Evolutionary conservation across 2,329 filamentous ascomycete species (phyloP), one percentile per base, ranked within the genome.

Genomic region (Trichoderma brevicompactum): DNA sequence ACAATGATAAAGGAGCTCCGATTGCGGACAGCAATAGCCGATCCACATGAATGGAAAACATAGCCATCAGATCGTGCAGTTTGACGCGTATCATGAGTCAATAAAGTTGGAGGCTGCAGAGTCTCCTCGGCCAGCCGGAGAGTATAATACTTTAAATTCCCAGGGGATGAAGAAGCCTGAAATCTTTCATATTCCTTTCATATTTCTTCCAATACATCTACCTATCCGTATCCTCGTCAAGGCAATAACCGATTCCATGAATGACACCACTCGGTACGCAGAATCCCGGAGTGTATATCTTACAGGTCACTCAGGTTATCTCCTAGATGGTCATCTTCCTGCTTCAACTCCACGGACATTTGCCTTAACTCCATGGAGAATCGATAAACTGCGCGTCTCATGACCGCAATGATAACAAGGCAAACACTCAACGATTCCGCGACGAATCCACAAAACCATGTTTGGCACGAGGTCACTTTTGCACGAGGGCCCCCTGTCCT

Each of bases 1-100:
- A 28, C 49, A 10, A 44, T 23, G 28, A 40, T n/a, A 63, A 23
- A 4, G 38, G 40, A n/a, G 40, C 60, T 63, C 60, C 60, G 60
- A 63, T 63, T n/a, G 12, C 60, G 60, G 60, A 44, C 60, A 63
- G 3, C 8, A 54, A 46, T 38, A 46, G 8, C 60, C 49, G 60
- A 46, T 63, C 28, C 10, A 28, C 17, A 54, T 28, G 40, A 46
- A n/a, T 4, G n/a, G 17, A 8, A n/a, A 54, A 17, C 10, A 44
- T 12, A 10, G n/a, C 28, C 40, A 63, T 46, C 7, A 43, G 7
- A 46, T 38, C 15, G 32, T 9, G 19, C n/a, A 10, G 13, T 28
- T 15, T 34, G 15, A 40, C 12, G 23, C 7, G n/a, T n/a, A 34
- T 17, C 49, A 23, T 13, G 58, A 44, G 23, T 36, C 28, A 23